A percentile compares a stretch with the other conserved stretches of the same genome.
These are phyloP conservation scores for Ustilago bromivora DNA, from an alignment of 1,284 basidiomycete species.

Conservation along the genomic window DNA sequence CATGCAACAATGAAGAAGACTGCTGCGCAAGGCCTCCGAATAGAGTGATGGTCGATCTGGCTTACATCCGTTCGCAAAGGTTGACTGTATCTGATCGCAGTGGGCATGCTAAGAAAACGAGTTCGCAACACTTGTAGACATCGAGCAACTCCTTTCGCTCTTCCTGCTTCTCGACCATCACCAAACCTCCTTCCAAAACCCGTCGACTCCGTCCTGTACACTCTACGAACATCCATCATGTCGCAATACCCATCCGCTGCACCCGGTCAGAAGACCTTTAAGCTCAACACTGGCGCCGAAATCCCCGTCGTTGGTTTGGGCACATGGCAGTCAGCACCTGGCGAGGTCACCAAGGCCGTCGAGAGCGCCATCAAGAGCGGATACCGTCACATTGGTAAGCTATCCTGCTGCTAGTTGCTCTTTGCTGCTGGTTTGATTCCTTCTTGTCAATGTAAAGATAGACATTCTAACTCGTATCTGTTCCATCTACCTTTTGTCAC, in stretches of 20 bases:
- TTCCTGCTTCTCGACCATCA: neutral
- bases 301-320: slow-evolving; percentile 64
- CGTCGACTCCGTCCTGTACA: neutral
- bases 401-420: neutral
- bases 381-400: slow-evolving; percentile 30
- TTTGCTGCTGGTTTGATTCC: neutral
- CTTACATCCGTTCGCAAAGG: neutral
- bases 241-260: slow-evolving; percentile 48
- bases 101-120: neutral
- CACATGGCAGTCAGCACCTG: slow-evolving; percentile 55
- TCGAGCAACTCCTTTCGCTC: neutral
- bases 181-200: neutral
- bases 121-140: neutral
- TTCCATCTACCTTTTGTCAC: neutral
- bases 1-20: neutral
- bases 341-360: slow-evolving; percentile 73
- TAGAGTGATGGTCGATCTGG: neutral
- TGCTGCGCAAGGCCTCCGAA: slow-evolving; percentile 9
- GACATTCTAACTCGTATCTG: neutral
- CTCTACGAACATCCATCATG: slow-evolving; percentile 9
- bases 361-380: slow-evolving; percentile 57
- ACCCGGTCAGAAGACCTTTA: slow-evolving; percentile 57
- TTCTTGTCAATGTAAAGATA: neutral
- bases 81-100: neutral
- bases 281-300: slow-evolving; percentile 68